These are phyloP conservation scores for Backusella sp. DNA, from an alignment of 192 early-diverging fungal genomes.

Conservation along the genomic window DNA sequence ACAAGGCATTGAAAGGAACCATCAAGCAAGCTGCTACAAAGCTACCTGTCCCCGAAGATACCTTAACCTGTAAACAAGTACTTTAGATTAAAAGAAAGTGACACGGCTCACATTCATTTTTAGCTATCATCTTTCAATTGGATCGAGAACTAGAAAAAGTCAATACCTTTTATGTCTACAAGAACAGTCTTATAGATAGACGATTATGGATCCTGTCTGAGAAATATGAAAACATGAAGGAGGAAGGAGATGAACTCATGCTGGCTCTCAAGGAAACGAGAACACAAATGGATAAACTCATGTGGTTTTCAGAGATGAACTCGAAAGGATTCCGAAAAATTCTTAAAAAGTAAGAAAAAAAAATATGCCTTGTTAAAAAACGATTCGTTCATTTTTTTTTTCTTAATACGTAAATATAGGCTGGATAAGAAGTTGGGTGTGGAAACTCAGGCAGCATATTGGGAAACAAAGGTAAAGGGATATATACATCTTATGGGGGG, in stretches of 20 bases:
- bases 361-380: neutral
- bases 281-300: constrained; percentile 43
- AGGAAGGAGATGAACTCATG: constrained; percentile 35
- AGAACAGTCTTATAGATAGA: constrained; percentile 71
- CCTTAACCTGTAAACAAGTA: constrained; percentile 26
- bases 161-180: constrained; percentile 77
- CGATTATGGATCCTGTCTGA: constrained; percentile 60
- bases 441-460: constrained; percentile 39
- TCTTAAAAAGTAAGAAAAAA: constrained; percentile 55
- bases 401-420: constrained; percentile 27
- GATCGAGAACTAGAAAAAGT: constrained; percentile 87
- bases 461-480: constrained; percentile 45
- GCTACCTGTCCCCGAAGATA: constrained; percentile 24
- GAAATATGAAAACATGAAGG: constrained; percentile 39
- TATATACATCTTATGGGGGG: neutral
- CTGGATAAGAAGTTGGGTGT: constrained; percentile 48
- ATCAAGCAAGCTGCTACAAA: constrained; percentile 50
- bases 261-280: constrained; percentile 46
- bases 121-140: constrained; percentile 76
- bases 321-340: constrained; percentile 51
- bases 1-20: constrained; percentile 80
- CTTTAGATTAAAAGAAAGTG: neutral
- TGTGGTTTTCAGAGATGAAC: constrained; percentile 54
- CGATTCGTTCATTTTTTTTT: constrained; percentile 4
- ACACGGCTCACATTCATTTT: constrained; percentile 40